A percentile compares a stretch with the other conserved stretches of the same genome.
Evolutionary conservation across 1,139 yeast species (phyloP).

Genomic region (Lodderomyces theae): DNA sequence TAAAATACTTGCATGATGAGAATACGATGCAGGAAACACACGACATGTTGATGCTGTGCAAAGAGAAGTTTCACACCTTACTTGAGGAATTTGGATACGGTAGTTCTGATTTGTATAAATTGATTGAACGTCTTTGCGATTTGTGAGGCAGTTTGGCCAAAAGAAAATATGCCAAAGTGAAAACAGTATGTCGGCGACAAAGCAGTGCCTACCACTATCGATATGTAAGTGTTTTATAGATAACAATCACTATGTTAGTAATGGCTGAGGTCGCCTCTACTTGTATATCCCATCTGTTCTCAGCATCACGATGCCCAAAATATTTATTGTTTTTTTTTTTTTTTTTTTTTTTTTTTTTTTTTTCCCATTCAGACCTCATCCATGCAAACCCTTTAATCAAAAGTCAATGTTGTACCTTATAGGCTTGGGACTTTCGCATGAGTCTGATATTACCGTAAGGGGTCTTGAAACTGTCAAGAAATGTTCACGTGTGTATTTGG

Average conservation of each 20-base stretch:
- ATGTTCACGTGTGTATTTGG: constrained; percentile 87
- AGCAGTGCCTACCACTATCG: background rate
- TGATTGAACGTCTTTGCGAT: constrained; percentile 8
- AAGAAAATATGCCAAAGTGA: too few species aligned
- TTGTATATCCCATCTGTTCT: too few species aligned
- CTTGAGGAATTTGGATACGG: constrained; percentile 17
- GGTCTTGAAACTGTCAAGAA: constrained; percentile 81
- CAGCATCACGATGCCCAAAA: background rate
- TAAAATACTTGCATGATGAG: background rate
- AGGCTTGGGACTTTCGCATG: constrained; percentile 90
- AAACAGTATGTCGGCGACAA: background rate
- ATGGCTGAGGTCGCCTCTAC: too few species aligned
- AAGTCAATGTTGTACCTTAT: constrained; percentile 77
- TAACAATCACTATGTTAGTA: too few species aligned
- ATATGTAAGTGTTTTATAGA: background rate
- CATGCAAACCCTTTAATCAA: background rate
- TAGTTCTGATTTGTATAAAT: constrained; percentile 5
- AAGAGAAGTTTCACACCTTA: constrained; percentile 13
- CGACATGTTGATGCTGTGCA: background rate
- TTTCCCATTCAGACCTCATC: background rate
- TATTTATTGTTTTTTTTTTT: too few species aligned
- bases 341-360: background rate
- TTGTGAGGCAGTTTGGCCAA: too few species aligned
- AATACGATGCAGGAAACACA: background rate
- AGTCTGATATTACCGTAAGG: constrained; percentile 87